Percentiles rank a stretch among this genome's conserved stretches.
Evolutionary conservation across 108 stramenopile species (phyloP).

Genomic region (Nitzschia sp.): DNA sequence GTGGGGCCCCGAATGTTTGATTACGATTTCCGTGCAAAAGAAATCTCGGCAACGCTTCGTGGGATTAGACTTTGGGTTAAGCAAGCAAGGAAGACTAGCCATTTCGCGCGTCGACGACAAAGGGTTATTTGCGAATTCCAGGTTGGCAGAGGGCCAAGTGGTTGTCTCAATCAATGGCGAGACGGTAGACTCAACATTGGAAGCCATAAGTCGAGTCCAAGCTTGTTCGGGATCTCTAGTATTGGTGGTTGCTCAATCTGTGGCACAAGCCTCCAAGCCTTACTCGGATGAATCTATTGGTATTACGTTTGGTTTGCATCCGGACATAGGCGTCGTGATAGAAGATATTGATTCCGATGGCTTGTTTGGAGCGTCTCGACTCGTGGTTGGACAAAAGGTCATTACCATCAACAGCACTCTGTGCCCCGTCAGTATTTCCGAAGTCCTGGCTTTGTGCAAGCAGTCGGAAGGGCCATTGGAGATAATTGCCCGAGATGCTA

Average conservation of each 20-base stretch:
- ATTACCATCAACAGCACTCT: slow-evolving; percentile 1
- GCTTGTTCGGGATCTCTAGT: neutral
- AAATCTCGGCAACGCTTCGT: neutral
- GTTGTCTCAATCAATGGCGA: slow-evolving; percentile 10
- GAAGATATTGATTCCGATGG: slow-evolving; percentile 15
- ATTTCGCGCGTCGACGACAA: neutral
- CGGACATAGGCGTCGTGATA: neutral
- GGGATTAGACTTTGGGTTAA: neutral
- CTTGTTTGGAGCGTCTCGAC: neutral
- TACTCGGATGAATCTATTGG: neutral
- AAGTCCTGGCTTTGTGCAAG: neutral
- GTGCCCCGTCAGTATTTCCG: neutral
- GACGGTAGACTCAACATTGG: neutral
- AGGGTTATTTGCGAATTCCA: slow-evolving; percentile 4
- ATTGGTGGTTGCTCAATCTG: neutral
- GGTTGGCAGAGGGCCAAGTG: neutral
- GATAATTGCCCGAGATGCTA: slow-evolving; percentile 8
- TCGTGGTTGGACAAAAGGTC: neutral
- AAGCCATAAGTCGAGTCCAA: neutral
- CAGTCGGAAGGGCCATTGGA: neutral
- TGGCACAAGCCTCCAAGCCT: neutral
- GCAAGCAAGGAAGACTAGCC: neutral
- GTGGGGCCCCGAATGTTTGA: neutral
- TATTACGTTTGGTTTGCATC: neutral
- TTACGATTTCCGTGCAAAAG: neutral